A percentile compares a stretch with the other conserved stretches of the same genome.
Conservation (phyloP, 441 rosid genomes). For the Viola pubescens region DNA sequence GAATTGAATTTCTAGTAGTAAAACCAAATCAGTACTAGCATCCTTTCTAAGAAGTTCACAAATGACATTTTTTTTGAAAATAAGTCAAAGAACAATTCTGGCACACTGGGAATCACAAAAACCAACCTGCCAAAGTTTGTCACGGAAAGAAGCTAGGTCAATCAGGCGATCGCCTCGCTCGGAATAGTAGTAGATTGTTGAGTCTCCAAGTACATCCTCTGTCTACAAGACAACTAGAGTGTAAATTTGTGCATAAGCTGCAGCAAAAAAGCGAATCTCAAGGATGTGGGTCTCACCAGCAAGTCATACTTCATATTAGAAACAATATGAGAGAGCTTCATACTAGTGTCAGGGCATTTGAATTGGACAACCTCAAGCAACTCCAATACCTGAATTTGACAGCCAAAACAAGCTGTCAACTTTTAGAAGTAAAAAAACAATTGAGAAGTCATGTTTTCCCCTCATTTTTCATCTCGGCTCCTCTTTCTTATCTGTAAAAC, state of each 20-base stretch:
- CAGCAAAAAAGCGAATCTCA: not conserved
- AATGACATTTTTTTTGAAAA: conserved; percentile 1
- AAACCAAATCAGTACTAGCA: conserved; percentile 17
- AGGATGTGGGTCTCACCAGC: conserved; percentile 46
- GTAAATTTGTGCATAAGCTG: conserved; percentile 9
- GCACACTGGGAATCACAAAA: conserved; percentile 7
- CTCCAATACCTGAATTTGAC: conserved; percentile 59
- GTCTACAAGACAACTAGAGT: conserved; percentile 38
- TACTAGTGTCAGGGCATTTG: conserved; percentile 73
- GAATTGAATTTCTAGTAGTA: conserved; percentile 56
- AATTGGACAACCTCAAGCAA: conserved; percentile 87
- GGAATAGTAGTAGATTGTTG: conserved; percentile 68
- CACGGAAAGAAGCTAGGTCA: conserved; percentile 71
- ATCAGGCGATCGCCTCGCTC: conserved; percentile 95
- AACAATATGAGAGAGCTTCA: conserved; percentile 61
- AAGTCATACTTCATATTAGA: conserved; percentile 57
- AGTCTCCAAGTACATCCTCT: conserved; percentile 73
- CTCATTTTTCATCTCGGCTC: not conserved
- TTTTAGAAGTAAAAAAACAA: conserved; percentile 9
- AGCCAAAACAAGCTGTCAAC: conserved; percentile 14
- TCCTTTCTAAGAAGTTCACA: not conserved
- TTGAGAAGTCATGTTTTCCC: conserved; percentile 10
- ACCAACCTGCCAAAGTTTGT: conserved; percentile 85
- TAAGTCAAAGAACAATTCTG: conserved; percentile 9
- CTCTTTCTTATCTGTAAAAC: not conserved